Evolutionary conservation across 1,139 yeast genomes (phyloP).

Genomic region (Casaregolazyma lundiana): DNA sequence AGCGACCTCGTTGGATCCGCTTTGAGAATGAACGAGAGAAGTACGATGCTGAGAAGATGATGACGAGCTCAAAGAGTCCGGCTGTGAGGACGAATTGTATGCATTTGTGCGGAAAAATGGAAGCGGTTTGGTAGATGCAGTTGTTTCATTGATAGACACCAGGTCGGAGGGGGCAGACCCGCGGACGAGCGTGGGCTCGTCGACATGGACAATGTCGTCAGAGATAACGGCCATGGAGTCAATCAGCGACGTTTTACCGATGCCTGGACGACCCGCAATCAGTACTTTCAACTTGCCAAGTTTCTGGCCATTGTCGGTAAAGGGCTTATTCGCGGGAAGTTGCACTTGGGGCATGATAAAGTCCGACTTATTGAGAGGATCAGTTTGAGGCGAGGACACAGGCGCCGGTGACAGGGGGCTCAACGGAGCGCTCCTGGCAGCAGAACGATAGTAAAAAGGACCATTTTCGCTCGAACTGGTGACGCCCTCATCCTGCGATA

Average conservation of each 20-base stretch:
- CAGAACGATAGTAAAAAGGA: not conserved
- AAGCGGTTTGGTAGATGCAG: conserved; percentile 27
- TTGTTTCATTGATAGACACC: conserved; percentile 13
- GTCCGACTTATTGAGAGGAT: conserved; percentile 6
- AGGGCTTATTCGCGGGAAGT: conserved; percentile 26
- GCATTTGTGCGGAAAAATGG: conserved; percentile 21
- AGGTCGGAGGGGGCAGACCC: conserved; percentile 2
- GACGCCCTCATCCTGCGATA: conserved; percentile 8
- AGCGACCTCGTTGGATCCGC: conserved; percentile 5
- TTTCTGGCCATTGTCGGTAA: conserved; percentile 24
- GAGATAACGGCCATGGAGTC: conserved; percentile 23
- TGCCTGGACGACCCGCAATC: conserved; percentile 26
- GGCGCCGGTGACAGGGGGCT: conserved; percentile 4
- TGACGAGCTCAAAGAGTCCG: not conserved
- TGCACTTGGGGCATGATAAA: conserved; percentile 28
- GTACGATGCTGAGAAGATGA: conserved; percentile 4
- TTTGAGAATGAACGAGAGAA: conserved; percentile 3
- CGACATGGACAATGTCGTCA: conserved; percentile 27
- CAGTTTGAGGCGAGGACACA: not conserved
- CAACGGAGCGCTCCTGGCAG: not conserved
- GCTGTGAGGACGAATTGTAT: not conserved
- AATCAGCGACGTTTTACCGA: conserved; percentile 28
- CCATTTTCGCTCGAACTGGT: conserved; percentile 4
- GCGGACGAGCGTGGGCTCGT: conserved; percentile 13
- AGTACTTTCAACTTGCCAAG: conserved; percentile 28